phyloP scores from a whole-genome alignment of 306 rosid genomes.

The Ochetophila trinervis region DNA sequence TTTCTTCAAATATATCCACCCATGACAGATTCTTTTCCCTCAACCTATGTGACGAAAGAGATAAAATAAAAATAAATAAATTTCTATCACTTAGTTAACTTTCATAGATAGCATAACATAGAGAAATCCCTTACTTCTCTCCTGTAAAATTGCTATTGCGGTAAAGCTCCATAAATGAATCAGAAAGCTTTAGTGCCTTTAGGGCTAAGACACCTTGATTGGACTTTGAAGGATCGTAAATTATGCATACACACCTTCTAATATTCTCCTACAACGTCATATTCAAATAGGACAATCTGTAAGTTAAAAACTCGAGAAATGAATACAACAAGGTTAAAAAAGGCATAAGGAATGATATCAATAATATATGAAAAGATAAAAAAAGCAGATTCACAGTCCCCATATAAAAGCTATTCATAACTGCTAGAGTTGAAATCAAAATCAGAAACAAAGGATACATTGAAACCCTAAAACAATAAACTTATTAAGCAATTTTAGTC shows the following conservation, averaged over 20 bases:
- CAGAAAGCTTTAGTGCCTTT: constrained; percentile 92
- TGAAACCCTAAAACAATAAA: not conserved
- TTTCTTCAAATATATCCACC: constrained; percentile 97
- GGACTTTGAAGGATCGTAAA: constrained; percentile 90
- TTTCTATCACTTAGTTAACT: constrained; percentile 14
- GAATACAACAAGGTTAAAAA: not conserved
- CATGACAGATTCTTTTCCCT: constrained; percentile 94
- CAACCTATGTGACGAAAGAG: constrained; percentile 50
- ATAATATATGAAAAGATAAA: not conserved
- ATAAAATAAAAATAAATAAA: constrained; percentile 16
- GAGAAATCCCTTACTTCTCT: constrained; percentile 66
- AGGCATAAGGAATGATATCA: not conserved
- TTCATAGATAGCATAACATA: constrained; percentile 11
- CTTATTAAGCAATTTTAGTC: too few species aligned
- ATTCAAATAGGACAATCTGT: not conserved
- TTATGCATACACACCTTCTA: constrained; percentile 88
- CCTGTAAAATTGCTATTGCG: constrained; percentile 87
- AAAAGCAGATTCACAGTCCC: not conserved
- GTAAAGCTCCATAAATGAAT: constrained; percentile 90
- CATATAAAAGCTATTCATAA: not conserved
- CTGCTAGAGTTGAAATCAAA: not conserved
- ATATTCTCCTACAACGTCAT: constrained; percentile 68
- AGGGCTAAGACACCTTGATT: constrained; percentile 91
- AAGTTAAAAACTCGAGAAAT: not conserved
- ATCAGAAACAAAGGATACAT: not conserved